Evolutionary conservation across 768 basidiomycete species (phyloP).

Genomic region (Crucibulum laeve): DNA sequence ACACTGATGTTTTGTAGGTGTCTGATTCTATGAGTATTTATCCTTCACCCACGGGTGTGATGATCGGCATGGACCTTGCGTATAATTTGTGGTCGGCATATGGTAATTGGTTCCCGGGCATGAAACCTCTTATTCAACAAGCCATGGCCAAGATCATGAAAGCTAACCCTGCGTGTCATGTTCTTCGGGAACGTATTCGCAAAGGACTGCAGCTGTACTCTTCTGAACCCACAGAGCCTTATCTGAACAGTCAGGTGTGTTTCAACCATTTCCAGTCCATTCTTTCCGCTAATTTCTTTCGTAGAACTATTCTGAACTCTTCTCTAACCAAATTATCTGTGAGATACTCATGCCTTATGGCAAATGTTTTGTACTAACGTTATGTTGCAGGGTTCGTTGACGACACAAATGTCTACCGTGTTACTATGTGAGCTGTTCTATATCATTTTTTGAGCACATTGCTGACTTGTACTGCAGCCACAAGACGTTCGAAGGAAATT

Average conservation of each 20-base stretch:
- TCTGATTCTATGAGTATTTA: conserved; percentile 99
- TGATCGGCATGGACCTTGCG: conserved; percentile 98
- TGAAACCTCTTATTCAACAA: conserved; percentile 97
- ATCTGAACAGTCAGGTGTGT: conserved; percentile 87
- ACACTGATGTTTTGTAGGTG: conserved; percentile 42
- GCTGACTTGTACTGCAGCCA: conserved; percentile 46
- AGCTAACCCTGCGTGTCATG: conserved; percentile 96
- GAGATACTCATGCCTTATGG: conserved; percentile 14
- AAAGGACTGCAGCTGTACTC: conserved; percentile 98
- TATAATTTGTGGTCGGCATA: conserved; percentile 99
- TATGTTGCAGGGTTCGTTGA: conserved; percentile 82
- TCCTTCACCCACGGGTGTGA: conserved; percentile 96
- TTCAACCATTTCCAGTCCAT: background rate
- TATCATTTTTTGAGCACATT: background rate
- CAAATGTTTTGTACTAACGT: conserved; percentile 4
- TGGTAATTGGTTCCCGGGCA: conserved; percentile 98
- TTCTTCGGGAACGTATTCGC: conserved; percentile 96
- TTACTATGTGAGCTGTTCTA: conserved; percentile 65
- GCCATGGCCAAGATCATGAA: conserved; percentile 99
- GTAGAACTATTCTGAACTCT: conserved; percentile 88
- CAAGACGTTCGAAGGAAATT: conserved; percentile 99
- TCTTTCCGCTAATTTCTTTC: conserved; percentile 1
- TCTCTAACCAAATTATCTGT: conserved; percentile 98
- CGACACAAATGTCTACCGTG: conserved; percentile 99
- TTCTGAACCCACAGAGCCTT: conserved; percentile 98